phyloP scores from a whole-genome alignment of 1,139 yeast genomes.

The Kodamaea fungicola region DNA sequence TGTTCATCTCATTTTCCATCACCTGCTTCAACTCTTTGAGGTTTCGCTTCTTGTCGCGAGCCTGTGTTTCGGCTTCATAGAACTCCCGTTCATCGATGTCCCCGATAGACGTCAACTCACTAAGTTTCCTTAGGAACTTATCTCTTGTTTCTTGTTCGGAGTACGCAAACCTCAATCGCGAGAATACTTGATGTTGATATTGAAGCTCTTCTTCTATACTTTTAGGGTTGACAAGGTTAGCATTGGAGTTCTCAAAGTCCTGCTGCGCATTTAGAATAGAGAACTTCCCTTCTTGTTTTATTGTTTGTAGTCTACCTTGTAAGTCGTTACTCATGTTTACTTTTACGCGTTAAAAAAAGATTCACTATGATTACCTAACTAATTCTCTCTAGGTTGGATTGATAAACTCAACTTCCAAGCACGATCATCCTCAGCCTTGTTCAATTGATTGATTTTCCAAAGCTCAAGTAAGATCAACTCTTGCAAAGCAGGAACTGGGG shows the following conservation, averaged over 20 bases:
- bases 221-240: slow-evolving; percentile 20
- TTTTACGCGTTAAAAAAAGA: too few species aligned
- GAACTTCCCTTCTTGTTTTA: background rate
- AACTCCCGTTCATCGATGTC: slow-evolving; percentile 19
- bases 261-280: slow-evolving; percentile 11
- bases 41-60: slow-evolving; percentile 15
- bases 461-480: slow-evolving; percentile 65
- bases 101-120: slow-evolving; percentile 12
- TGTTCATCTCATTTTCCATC: slow-evolving; percentile 16
- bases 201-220: slow-evolving; percentile 29
- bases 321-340: too few species aligned
- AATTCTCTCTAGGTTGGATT: slow-evolving; percentile 40
- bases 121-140: slow-evolving; percentile 40
- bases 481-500: slow-evolving; percentile 49
- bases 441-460: slow-evolving; percentile 65
- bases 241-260: slow-evolving; percentile 13
- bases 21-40: slow-evolving; percentile 17
- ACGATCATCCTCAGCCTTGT: slow-evolving; percentile 59
- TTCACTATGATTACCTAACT: background rate
- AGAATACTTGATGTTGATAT: slow-evolving; percentile 38
- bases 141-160: slow-evolving; percentile 69
- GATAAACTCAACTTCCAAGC: slow-evolving; percentile 69
- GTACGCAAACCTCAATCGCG: slow-evolving; percentile 56
- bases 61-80: slow-evolving; percentile 15
- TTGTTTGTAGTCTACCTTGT: too few species aligned